phyloP scores from a whole-genome alignment of 176 grass and related monocot species.

The Eremochloa ophiuroides region DNA sequence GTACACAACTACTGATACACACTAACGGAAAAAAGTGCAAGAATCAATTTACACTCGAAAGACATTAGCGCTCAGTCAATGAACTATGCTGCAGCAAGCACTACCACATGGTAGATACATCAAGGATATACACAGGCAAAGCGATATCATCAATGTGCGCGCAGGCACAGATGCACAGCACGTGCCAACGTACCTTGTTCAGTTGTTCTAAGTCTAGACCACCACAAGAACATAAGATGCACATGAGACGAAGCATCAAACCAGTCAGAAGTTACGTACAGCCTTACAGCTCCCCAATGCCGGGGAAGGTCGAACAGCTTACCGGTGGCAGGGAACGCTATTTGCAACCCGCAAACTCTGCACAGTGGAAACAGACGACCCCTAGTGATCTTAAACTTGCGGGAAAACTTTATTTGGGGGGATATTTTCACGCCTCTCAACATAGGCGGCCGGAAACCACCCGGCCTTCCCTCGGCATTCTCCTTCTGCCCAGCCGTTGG shows the following conservation, averaged over 20 bases:
- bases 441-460: slow-evolving; percentile 77
- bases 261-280: not conserved
- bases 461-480: slow-evolving; percentile 88
- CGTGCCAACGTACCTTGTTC: not conserved
- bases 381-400: slow-evolving; percentile 28
- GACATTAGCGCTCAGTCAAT: not conserved
- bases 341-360: not conserved
- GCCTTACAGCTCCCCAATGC: not conserved
- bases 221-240: not conserved
- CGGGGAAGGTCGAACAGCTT: not conserved
- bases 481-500: slow-evolving; percentile 87
- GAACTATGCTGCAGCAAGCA: not conserved
- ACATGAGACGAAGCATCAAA: slow-evolving; percentile 10
- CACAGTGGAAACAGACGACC: not conserved
- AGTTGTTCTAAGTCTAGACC: not conserved
- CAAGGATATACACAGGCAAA: not conserved
- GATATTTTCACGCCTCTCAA: slow-evolving; percentile 76
- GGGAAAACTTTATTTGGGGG: slow-evolving; percentile 88
- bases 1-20: not conserved
- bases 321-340: not conserved
- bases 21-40: not conserved
- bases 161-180: not conserved
- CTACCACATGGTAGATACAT: not conserved
- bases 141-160: not conserved
- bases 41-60: slow-evolving; percentile 1